Base-by-base conservation (phyloP, 768 basidiomycete species). In the Symmetrospora coprosmae region DNA sequence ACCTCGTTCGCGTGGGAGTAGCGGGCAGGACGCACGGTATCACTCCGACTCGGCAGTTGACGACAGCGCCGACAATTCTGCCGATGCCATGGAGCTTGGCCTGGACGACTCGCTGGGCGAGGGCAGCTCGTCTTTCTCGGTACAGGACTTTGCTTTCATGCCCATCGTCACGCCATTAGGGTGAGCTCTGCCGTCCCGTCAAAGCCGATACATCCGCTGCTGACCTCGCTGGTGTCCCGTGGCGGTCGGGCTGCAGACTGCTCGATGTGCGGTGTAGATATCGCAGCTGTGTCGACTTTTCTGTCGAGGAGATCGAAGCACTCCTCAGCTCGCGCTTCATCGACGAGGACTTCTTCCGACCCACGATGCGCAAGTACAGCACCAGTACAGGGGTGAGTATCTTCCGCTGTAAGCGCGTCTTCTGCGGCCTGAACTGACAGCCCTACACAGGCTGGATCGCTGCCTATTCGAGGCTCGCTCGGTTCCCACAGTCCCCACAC, bases 341-440 rank as follows among this genome's bases (percentile, higher is more conserved):
- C 51, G 67, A 70, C 50, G 67, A 70, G 19, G 67, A 70, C 51
- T 68, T 67, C 41, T 70, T 70, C 51, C 37, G 56, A 50, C 69
- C 69, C 9, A 68, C 69, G 2, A 40, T 69, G 45, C 60, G 58
- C 31, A 61, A n/a, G 52, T 56, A 0, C 49, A 39, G 5, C 48
- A 58, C 39, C 31, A 30, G 23, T 21, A 52, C 4, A 31, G 47
- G 17, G 41, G 52, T 25, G 45, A 60, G 21, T 39, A 40, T 1
- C 40, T 23, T 0, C 40, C 50, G 21, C 45, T 46, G 13, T 21
- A 41, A 16, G 14, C 37, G 14, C n/a, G 14, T 6, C 47, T 48
- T 0, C 17, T 17, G n/a, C 23, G 28, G 23, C 3, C n/a, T 25
- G n/a, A 16, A 14, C 21, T 6, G 16, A 6, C 21, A 45, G 13